Evolutionary conservation across 352 stramenopile genomes (phyloP), one percentile per base, ranked within the genome.

Genomic region (Albugo candida): DNA sequence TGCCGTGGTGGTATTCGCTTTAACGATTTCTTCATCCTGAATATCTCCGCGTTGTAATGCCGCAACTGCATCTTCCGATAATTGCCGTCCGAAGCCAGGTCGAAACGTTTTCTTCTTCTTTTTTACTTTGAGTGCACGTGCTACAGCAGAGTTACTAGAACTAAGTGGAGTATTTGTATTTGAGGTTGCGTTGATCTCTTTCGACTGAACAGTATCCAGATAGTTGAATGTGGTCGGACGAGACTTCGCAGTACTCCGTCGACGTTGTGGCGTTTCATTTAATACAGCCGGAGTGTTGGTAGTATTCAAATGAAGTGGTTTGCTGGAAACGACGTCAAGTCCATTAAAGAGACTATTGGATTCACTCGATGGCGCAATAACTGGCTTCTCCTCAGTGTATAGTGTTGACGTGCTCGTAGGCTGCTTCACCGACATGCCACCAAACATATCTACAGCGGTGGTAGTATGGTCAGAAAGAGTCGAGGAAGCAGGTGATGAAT

Each of bases 31-130:
- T 43, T 79, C 77, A 49, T 82, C 58, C 24, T 79, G 79, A 11
- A 86, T 49, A 24, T 91, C 77, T 21, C 74, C 74, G 37, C 77
- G 77, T 36, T 87, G 74, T 21, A 88, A 46, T 2, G 76, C 76
- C 1, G 74, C 74, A n/a, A 67, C 58, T 0, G 74, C 83, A 44
- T 91, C 77, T 52, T 91, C 77, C 27, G 77, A 91, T n/a, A 84
- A 56, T 40, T 87, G 70, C 2, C 77, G 74, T 4, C 74, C 77
- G 49, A 91, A 91, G 0, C 77, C 77, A 12, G 77, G 77, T 5
- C 77, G 77, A 43, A 91, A 91, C 12, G 64, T 79, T 58, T 86
- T 86, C 31, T 77, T 85, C 56, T 87, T 91, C 51, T 85, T 85
- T 61, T 82, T 83, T 35, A 83, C 80, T 16, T 51, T 45, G 5